Evolutionary conservation across 768 basidiomycete species (phyloP), one percentile per base, ranked within the genome.

Genomic region (Agaricus sinodeliciosus): DNA sequence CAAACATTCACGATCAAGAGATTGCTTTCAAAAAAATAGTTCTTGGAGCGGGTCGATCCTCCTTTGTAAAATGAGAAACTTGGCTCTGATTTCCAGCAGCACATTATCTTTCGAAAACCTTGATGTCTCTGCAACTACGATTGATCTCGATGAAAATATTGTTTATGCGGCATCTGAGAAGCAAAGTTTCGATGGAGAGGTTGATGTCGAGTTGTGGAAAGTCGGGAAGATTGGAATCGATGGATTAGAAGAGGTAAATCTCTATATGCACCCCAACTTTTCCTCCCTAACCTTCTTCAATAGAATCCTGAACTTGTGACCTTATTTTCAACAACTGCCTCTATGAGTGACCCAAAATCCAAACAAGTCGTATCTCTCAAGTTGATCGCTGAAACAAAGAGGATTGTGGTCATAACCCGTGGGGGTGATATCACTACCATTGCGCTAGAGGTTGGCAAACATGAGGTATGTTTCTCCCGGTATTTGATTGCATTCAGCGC

Each of bases 361-460:
- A 55, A 70, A 9, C 77, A 87, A 62, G 72, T 87, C 11, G 66
- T 90, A 12, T 80, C 80, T 25, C 72, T 94, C 51, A 77, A 78
- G 48, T 79, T 90, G 44, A 70, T 93, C 25, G 73, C 86, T 3
- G 94, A 96, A 58, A 75, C 76, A n/a, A 74, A 82, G 44, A 72
- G 75, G 2, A 68, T 97, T 9, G 81, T 76, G 4, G 64, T 85
- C 8, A 76, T 95, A 12, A 81, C 84, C 58, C 76, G 81, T 6
- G 79, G 81, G 7, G 95, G 95, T 47, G 94, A 96, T 61, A 92
- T 98, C 51, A 82, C 81, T 8, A 81, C 83, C 37, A 64, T 88
- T 43, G 69, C 77, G 12, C 59, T 89, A 43, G 74, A 81, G 49
- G 74, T 82, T 48, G 70, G 77, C 34, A 59, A 67, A 37, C 62